Evolutionary conservation across 164 flowering plant genomes (phyloP).

Genomic region (Warburgia ugandensis): DNA sequence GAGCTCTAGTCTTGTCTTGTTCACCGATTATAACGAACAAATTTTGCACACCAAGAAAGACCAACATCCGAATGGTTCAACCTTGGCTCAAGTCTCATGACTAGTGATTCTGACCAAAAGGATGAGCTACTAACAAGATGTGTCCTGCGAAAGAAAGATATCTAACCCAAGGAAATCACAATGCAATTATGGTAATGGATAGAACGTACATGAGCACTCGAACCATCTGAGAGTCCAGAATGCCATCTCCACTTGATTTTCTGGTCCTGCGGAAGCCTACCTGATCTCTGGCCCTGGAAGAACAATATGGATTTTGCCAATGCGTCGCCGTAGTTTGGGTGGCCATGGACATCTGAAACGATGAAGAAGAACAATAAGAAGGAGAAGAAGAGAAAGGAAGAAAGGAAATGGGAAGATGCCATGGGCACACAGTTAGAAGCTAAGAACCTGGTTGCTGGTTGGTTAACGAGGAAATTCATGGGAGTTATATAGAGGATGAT

Average conservation of each 20-base stretch:
- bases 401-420: slow-evolving; percentile 10
- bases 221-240: slow-evolving; percentile 62
- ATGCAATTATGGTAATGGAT: not conserved
- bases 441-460: not conserved
- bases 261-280: slow-evolving; percentile 44
- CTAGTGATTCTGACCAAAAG: too few relatives aligned
- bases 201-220: slow-evolving; percentile 32
- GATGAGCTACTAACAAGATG: too few relatives aligned
- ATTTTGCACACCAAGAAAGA: too few relatives aligned
- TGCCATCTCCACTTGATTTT: slow-evolving; percentile 49
- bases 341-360: slow-evolving; percentile 25
- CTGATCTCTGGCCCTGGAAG: slow-evolving; percentile 84
- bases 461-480: not conserved
- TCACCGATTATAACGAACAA: too few relatives aligned
- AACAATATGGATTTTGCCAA: slow-evolving; percentile 60
- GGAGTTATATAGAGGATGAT: slow-evolving; percentile 3
- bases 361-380: slow-evolving; percentile 1
- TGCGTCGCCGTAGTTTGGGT: slow-evolving; percentile 63
- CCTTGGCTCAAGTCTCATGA: too few relatives aligned
- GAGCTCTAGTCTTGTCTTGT: too few relatives aligned
- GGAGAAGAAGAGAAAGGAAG: slow-evolving; percentile 6
- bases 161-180: too few relatives aligned
- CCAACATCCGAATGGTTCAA: too few relatives aligned
- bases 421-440: slow-evolving; percentile 4
- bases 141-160: too few relatives aligned